phyloP scores from a whole-genome alignment of 495 filamentous ascomycete species.

The Podospora fimiseda region DNA sequence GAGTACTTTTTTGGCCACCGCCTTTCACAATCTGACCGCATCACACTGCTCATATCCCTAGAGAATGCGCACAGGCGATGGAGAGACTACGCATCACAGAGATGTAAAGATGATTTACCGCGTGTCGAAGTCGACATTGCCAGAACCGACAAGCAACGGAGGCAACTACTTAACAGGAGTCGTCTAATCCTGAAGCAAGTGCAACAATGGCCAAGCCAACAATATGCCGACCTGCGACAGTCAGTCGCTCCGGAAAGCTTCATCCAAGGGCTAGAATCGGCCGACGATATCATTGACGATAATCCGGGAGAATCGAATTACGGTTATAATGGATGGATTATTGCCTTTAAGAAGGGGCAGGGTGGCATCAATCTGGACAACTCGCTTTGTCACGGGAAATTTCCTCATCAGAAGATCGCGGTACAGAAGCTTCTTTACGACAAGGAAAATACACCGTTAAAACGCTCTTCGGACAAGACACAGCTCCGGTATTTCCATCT shows the following conservation, averaged over 20 bases:
- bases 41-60: constrained; percentile 11
- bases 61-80: constrained; percentile 16
- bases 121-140: constrained; percentile 12
- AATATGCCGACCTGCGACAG: constrained; percentile 8
- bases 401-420: constrained; percentile 26
- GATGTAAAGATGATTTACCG: constrained; percentile 13
- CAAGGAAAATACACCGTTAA: constrained; percentile 15
- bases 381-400: constrained; percentile 19
- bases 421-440: constrained; percentile 21
- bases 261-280: constrained; percentile 14
- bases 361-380: constrained; percentile 21
- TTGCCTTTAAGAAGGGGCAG: constrained; percentile 18
- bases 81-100: constrained; percentile 8
- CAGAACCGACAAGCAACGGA: constrained; percentile 4
- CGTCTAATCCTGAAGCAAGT: constrained; percentile 18
- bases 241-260: constrained; percentile 15
- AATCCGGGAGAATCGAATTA: constrained; percentile 19
- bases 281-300: constrained; percentile 19
- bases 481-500: constrained; percentile 26
- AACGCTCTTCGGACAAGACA: constrained; percentile 11
- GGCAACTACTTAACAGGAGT: constrained; percentile 8
- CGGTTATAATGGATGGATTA: constrained; percentile 26
- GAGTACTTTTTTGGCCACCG: constrained; percentile 19
- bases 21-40: constrained; percentile 10
- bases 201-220: constrained; percentile 15